Evolutionary conservation across 495 filamentous ascomycete genomes (phyloP).

Genomic region (Penicillium fimorum): DNA sequence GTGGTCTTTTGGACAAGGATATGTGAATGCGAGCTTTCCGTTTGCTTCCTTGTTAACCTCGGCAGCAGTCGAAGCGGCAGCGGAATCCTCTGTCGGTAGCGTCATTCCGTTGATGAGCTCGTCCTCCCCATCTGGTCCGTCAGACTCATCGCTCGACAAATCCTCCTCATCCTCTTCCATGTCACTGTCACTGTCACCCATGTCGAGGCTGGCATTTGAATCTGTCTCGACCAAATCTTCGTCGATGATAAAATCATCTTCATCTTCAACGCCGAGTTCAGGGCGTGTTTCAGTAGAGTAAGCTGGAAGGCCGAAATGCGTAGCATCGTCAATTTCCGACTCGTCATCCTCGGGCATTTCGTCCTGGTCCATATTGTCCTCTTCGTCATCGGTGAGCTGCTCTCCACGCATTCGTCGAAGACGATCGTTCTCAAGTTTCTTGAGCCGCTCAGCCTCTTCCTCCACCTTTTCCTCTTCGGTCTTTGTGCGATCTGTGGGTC

Average conservation of each 20-base stretch:
- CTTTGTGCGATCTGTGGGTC: constrained; percentile 83
- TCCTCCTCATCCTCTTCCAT: constrained; percentile 51
- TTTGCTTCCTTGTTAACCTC: constrained; percentile 39
- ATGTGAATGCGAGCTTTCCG: constrained; percentile 70
- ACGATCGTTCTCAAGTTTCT: constrained; percentile 76
- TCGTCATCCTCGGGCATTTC: constrained; percentile 3
- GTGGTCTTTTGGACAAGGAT: constrained; percentile 76
- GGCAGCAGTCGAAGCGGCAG: constrained; percentile 25
- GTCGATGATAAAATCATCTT: constrained; percentile 89
- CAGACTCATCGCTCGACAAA: constrained; percentile 47
- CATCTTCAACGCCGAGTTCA: constrained; percentile 68
- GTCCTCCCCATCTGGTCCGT: constrained; percentile 48
- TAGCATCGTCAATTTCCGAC: constrained; percentile 47
- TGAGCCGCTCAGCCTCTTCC: constrained; percentile 70
- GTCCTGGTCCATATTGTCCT: constrained; percentile 22
- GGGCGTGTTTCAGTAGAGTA: constrained; percentile 32
- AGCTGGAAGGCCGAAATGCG: constrained; percentile 52
- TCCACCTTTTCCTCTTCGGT: constrained; percentile 83
- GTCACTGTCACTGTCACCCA: constrained; percentile 51
- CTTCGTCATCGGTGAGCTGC: constrained; percentile 42
- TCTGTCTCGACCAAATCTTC: constrained; percentile 69
- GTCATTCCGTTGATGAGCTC: constrained; percentile 45
- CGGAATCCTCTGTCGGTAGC: constrained; percentile 25
- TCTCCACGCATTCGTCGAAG: constrained; percentile 48
- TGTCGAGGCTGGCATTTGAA: constrained; percentile 53